Conservation (phyloP, 495 filamentous ascomycete species). For the Penicillium tannophilum region DNA sequence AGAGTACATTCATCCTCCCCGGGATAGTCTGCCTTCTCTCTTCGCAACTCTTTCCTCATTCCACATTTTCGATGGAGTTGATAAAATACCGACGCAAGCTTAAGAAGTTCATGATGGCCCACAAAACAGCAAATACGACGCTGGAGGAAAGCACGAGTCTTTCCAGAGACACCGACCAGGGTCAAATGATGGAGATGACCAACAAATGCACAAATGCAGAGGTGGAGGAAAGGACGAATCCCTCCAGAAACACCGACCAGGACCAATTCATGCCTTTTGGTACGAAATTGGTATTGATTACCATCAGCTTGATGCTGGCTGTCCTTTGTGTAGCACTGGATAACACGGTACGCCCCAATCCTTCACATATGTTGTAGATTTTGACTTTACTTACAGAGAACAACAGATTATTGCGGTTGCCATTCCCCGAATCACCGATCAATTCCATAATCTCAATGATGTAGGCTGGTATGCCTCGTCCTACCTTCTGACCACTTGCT, state of each 20-base stretch:
- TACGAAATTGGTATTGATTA: background rate
- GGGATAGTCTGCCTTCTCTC: background rate
- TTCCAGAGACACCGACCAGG: no score
- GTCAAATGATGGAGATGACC: background rate
- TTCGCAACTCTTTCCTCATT: background rate
- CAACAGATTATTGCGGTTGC: constrained; percentile 2
- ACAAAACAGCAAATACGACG: no score
- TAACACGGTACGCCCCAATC: background rate
- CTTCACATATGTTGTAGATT: background rate
- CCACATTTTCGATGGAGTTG: background rate
- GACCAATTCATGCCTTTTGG: background rate
- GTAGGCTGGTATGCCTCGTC: constrained; percentile 56
- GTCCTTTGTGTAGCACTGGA: background rate
- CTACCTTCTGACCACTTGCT: constrained; percentile 48
- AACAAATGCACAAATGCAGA: background rate
- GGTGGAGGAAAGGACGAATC: background rate
- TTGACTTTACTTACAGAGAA: background rate
- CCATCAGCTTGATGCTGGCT: background rate
- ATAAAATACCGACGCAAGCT: background rate
- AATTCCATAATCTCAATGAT: constrained; percentile 32
- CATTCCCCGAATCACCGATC: constrained; percentile 25
- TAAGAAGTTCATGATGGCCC: no score
- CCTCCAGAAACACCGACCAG: background rate
- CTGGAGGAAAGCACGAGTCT: no score
- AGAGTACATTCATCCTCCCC: no score